phyloP scores from a whole-genome alignment of 2,329 filamentous ascomycete species.

The Fusarium albosuccineum region DNA sequence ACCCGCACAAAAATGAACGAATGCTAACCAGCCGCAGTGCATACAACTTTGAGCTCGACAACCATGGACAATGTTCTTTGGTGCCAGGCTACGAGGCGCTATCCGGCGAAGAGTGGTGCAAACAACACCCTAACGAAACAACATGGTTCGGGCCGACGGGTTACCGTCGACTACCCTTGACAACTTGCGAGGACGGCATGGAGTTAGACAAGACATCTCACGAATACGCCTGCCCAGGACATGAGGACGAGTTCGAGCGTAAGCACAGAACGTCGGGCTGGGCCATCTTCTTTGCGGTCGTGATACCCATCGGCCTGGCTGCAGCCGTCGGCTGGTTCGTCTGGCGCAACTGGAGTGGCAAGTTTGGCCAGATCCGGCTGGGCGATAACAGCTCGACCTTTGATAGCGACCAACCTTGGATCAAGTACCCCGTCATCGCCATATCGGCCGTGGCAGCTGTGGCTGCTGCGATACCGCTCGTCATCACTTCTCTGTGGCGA shows the following conservation, averaged over 20 bases:
- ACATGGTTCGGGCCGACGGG: conserved; percentile 89
- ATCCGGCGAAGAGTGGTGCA: conserved; percentile 64
- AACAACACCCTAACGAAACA: conserved; percentile 73
- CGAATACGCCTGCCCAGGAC: conserved; percentile 74
- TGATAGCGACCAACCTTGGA: conserved; percentile 79
- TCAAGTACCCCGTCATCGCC: conserved; percentile 85
- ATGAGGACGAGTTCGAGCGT: conserved; percentile 83
- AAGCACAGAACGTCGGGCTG: conserved; percentile 78
- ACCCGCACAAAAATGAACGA: not conserved
- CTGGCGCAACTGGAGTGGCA: conserved; percentile 85
- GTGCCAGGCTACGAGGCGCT: conserved; percentile 78
- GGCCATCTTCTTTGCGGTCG: conserved; percentile 86
- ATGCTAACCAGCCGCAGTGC: conserved; percentile 68
- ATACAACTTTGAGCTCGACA: conserved; percentile 90
- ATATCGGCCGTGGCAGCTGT: conserved; percentile 74
- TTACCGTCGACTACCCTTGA: conserved; percentile 89
- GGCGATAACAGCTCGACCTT: conserved; percentile 74
- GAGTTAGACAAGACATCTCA: conserved; percentile 77
- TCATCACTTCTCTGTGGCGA: conserved; percentile 81
- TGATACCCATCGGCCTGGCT: conserved; percentile 80
- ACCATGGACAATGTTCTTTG: conserved; percentile 80
- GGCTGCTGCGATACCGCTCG: conserved; percentile 74
- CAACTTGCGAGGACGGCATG: conserved; percentile 83
- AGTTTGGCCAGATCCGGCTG: conserved; percentile 92
- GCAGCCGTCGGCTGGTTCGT: conserved; percentile 84